A percentile compares a stretch with the other conserved stretches of the same genome.
Evolutionary conservation across 345 rosid species (phyloP).

Genomic region (Limnanthes douglasii): DNA sequence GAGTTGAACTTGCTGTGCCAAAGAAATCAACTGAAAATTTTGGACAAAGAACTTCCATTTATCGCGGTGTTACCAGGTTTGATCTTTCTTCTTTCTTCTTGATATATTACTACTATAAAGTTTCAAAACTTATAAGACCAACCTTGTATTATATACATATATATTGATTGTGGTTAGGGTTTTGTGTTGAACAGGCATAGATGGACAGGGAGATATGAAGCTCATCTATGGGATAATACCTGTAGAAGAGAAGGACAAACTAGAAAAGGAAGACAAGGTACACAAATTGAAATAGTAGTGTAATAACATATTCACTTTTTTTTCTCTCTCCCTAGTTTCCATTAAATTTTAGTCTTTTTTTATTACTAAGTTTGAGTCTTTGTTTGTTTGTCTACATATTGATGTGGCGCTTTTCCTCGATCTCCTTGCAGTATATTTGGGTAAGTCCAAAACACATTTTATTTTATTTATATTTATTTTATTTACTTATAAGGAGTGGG

Average conservation of each 20-base stretch:
- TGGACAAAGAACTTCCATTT: slow-evolving; percentile 89
- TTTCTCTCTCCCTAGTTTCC: background rate
- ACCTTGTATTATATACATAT: background rate
- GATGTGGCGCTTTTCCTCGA: slow-evolving; percentile 9
- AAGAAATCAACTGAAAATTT: slow-evolving; percentile 65
- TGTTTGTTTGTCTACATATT: background rate
- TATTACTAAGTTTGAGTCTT: slow-evolving; percentile 2
- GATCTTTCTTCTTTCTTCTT: background rate
- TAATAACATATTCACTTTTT: background rate
- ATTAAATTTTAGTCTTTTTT: slow-evolving; percentile 3
- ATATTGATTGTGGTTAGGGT: slow-evolving; percentile 6
- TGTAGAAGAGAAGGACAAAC: slow-evolving; percentile 87
- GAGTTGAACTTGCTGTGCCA: slow-evolving; percentile 28
- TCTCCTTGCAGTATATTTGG: slow-evolving; percentile 62
- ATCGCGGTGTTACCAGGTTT: slow-evolving; percentile 91
- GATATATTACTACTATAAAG: background rate
- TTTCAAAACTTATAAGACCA: background rate
- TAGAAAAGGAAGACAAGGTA: slow-evolving; percentile 82
- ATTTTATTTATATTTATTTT: background rate
- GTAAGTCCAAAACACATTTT: slow-evolving; percentile 19
- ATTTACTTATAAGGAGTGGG: background rate
- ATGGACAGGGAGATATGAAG: slow-evolving; percentile 85
- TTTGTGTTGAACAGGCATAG: slow-evolving; percentile 35
- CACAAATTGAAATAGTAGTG: background rate
- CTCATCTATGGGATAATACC: slow-evolving; percentile 79